A percentile compares a stretch with the other conserved stretches of the same genome.
Evolutionary conservation across 805 yeast genomes (phyloP).

Genomic region (Metschnikowia chrysomelidarum): DNA sequence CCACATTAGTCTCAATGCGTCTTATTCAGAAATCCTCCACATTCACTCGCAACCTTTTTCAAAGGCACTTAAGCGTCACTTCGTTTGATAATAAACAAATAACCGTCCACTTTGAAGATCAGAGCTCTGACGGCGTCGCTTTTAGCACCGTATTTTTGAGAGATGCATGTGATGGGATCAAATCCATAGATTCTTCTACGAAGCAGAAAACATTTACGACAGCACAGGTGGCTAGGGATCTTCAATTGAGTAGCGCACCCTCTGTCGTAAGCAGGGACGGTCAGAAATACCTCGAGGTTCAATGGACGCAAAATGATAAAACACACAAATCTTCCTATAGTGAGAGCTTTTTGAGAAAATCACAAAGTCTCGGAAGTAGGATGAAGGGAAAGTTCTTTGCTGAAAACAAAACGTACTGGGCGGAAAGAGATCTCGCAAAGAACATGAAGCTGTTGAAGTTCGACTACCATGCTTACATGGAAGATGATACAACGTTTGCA

Average conservation of each 20-base stretch:
- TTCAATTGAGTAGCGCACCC: conserved; percentile 37
- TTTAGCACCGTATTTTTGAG: conserved; percentile 58
- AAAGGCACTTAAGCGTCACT: conserved; percentile 5
- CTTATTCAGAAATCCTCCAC: too few relatives aligned
- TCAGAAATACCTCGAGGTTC: conserved; percentile 36
- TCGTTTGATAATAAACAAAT: conserved; percentile 24
- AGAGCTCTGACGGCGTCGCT: conserved; percentile 23
- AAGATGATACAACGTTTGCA: conserved; percentile 29
- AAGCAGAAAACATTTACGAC: conserved; percentile 69
- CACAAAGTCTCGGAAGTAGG: conserved; percentile 32
- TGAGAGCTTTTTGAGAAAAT: conserved; percentile 44
- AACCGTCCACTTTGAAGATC: conserved; percentile 22
- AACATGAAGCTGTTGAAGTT: conserved; percentile 22
- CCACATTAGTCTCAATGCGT: too few relatives aligned
- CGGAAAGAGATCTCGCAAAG: conserved; percentile 25
- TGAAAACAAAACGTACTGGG: conserved; percentile 40
- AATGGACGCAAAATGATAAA: conserved; percentile 30
- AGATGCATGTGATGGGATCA: conserved; percentile 53
- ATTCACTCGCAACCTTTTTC: background rate
- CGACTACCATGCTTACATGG: conserved; percentile 40
- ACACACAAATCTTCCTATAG: conserved; percentile 39
- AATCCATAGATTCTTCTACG: conserved; percentile 52
- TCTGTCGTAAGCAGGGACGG: conserved; percentile 22
- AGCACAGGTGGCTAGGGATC: conserved; percentile 38
- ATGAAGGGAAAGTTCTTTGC: conserved; percentile 38